Evolutionary conservation across 768 basidiomycete genomes (phyloP), one percentile per base, ranked within the genome.

Genomic region (Sporobolomyces roseus): DNA sequence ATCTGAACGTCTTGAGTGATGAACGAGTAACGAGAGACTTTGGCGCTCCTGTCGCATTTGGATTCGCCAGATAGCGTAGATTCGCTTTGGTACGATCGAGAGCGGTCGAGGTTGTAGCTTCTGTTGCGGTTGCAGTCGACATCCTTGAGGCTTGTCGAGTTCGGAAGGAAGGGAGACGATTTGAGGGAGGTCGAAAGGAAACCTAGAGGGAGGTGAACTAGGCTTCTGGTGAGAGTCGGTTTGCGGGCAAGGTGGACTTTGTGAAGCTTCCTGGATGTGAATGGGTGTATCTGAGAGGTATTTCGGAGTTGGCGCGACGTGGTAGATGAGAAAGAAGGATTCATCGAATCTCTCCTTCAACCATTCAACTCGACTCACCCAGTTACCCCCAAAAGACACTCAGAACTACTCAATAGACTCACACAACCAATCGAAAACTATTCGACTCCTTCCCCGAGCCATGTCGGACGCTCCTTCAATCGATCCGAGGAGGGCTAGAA

Each of bases 11-110:
- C 7, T 45, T 58, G 52, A 71, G 65, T 1, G 62, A 60, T 1
- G 61, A 64, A 9, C 70, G 60, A 13, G 56, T 63, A 7, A 62
- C 51, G 50, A 71, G 70, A 13, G 65, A 66, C 0, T 30, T 38
- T 1, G 70, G 70, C 1, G 61, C 54, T n/a, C 33, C 19, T 1
- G 19, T 19, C 1, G 38, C 27, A 9, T 45, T 41, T 4, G 64
- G 64, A 23, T 66, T 66, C 3, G 36, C 61, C 50, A 71, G 65
- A 56, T 59, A 71, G 19, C 41, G 29, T 29, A 71, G 56, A 36
- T 63, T 52, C 27, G 49, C 16, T 27, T 63, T 52, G 1, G 66
- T 63, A n/a, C 23, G 30, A 21, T 36, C 27, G 8, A 63, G 49
- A 3, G 27, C 7, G 0, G 66, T 30, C 13, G 53, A 4, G 6